Base-by-base conservation (phyloP, 805 yeast species). In the Nakazawaea pomicola region DNA sequence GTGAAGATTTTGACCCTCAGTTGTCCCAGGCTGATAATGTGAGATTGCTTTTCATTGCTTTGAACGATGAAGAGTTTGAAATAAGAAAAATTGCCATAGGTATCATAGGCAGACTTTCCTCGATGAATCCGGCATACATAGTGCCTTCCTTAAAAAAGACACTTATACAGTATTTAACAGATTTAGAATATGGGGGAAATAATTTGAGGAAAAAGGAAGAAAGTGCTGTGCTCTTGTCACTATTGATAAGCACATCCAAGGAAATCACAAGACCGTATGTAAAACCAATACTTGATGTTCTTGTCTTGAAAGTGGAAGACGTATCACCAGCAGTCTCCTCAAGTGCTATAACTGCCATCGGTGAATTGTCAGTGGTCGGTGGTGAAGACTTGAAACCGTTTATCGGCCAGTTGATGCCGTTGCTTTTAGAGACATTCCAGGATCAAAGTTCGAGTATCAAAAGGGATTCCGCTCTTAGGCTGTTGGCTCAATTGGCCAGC, bases 1-100 rank as follows among this genome's bases (percentile, higher is more conserved):
- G 85, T 28, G 74, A 80, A 2, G 72, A 73, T 44, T 85, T 91
- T 57, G 97, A 93, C 53, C 86, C 96, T 0, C 98, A 93, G 53
- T 62, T 93, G 24, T 87, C 97, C 0, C 98, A 93, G 58, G 95
- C 96, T 1, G 95, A 86, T 45, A 90, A 89, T 57, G 91, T 90
- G 24, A 71, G 87, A 41, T 62, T 90, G 11, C 66, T 93, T 17
- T 87, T 91, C 53, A 85, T 90, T 68, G 91, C 96, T 0, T 65
- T 91, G 43, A 86, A 93, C 55, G 99, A 93, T 61, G 98, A 91
- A 59, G 76, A 75, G 2, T 93, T 93, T 55, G 79, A 78, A 9
- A 83, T 93, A 9, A 74, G 96, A 41, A 79, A 84, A 51, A 83
- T 78, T 12, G 83, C 95, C 0, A 76, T 91, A 25, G 72, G 71